A percentile compares a stretch with the other conserved stretches of the same genome.
phyloP scores from a whole-genome alignment of 148 eudicot species.

The Vaccinium vitisidaea region DNA sequence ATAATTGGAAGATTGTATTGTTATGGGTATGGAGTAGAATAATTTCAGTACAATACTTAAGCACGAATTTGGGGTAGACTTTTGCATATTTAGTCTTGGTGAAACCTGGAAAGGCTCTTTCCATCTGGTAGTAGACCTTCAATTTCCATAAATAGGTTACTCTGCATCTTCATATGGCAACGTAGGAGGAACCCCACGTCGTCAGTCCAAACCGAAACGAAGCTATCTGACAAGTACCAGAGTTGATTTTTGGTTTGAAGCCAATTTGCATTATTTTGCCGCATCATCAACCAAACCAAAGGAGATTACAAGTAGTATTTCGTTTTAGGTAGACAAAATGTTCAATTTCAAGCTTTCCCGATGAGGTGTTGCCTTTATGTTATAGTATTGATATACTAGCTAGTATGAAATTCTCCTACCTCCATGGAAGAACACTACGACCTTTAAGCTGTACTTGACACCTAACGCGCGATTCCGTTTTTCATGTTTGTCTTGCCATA shows the following conservation, averaged over 20 bases:
- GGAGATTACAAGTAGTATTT: not conserved
- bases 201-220: not conserved
- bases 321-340: not conserved
- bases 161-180: not conserved
- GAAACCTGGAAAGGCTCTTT: not conserved
- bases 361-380: not conserved
- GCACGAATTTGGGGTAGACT: not conserved
- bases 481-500: not conserved
- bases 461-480: not conserved
- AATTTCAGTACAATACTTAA: not conserved
- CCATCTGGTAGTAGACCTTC: not conserved
- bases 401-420: not conserved
- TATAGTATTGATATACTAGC: not conserved
- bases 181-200: not conserved
- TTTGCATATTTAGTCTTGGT: not conserved
- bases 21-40: not conserved
- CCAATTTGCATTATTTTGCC: not conserved
- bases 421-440: not conserved
- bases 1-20: not conserved
- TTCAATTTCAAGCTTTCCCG: not conserved
- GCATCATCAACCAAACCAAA: not conserved
- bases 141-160: not conserved
- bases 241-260: not conserved
- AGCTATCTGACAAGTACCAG: not conserved
- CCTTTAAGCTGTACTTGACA: not conserved